Evolutionary conservation across 805 yeast genomes (phyloP).

Genomic region (Schizosaccharomyces japonicus): DNA sequence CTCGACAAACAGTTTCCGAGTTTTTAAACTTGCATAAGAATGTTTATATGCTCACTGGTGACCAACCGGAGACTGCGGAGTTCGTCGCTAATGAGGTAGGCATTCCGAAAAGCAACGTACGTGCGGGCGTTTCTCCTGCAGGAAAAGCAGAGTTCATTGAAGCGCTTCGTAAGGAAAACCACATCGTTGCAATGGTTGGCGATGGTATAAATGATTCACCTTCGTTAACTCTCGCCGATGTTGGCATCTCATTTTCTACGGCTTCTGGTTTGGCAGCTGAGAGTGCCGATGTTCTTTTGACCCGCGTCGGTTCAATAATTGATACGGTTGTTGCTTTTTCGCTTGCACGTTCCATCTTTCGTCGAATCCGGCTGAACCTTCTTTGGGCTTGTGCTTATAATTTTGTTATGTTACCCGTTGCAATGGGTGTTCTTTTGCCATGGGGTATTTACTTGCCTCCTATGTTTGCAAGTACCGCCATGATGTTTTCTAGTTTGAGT

Average conservation of each 20-base stretch:
- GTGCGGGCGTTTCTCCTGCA: slow-evolving; percentile 53
- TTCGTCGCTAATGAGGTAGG: slow-evolving; percentile 45
- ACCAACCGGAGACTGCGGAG: slow-evolving; percentile 36
- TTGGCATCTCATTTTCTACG: slow-evolving; percentile 76
- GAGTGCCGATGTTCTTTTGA: slow-evolving; percentile 76
- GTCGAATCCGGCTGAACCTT: slow-evolving; percentile 57
- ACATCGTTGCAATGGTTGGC: slow-evolving; percentile 61
- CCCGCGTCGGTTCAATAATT: slow-evolving; percentile 19
- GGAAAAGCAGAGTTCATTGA: slow-evolving; percentile 49
- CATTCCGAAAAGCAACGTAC: slow-evolving; percentile 37
- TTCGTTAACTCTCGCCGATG: slow-evolving; percentile 64
- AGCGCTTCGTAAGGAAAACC: slow-evolving; percentile 6
- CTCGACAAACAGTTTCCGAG: slow-evolving; percentile 33
- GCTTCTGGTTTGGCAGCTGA: slow-evolving; percentile 94
- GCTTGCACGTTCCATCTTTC: slow-evolving; percentile 45
- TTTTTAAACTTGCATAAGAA: slow-evolving; percentile 29
- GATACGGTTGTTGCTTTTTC: slow-evolving; percentile 31
- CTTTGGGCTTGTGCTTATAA: slow-evolving; percentile 73
- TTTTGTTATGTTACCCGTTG: slow-evolving; percentile 71
- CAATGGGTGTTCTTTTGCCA: slow-evolving; percentile 76
- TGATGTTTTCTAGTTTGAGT: slow-evolving; percentile 80
- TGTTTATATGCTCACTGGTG: slow-evolving; percentile 83
- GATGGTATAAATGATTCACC: slow-evolving; percentile 98
- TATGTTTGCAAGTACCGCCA: slow-evolving; percentile 71
- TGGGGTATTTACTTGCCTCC: slow-evolving; percentile 57